Evolutionary conservation across 2,329 filamentous ascomycete genomes (phyloP).

Genomic region (Dryadomyces sulphureus): DNA sequence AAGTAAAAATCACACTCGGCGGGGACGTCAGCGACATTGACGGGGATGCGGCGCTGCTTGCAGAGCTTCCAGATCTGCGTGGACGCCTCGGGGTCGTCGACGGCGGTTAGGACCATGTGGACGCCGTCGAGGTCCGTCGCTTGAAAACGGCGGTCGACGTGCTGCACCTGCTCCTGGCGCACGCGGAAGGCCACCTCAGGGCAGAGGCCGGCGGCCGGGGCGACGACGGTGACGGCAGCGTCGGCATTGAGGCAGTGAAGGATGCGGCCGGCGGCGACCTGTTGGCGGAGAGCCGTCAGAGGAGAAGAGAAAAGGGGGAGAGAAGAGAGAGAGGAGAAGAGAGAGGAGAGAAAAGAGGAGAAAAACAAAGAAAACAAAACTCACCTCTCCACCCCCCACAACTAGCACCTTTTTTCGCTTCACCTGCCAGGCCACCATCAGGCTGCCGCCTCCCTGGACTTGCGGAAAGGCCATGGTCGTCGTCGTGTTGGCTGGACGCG

Average conservation of each 20-base stretch:
- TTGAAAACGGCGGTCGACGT: slow-evolving; percentile 72
- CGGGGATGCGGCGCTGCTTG: slow-evolving; percentile 68
- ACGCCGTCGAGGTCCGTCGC: slow-evolving; percentile 68
- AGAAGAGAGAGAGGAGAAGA: neutral
- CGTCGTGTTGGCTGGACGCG: neutral
- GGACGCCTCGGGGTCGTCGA: slow-evolving; percentile 88
- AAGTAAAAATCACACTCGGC: slow-evolving; percentile 99
- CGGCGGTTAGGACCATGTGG: slow-evolving; percentile 82
- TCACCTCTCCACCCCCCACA: slow-evolving; percentile 85
- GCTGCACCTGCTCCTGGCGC: slow-evolving; percentile 56
- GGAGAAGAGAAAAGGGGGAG: slow-evolving; percentile 1
- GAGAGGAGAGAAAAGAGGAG: neutral
- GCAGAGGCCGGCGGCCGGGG: slow-evolving; percentile 66
- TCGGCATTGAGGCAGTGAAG: slow-evolving; percentile 91
- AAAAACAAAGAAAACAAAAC: slow-evolving; percentile 13
- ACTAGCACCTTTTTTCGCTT: slow-evolving; percentile 81
- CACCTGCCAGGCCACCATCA: slow-evolving; percentile 94
- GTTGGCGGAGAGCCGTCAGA: slow-evolving; percentile 1
- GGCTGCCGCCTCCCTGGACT: slow-evolving; percentile 77
- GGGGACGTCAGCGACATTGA: slow-evolving; percentile 94
- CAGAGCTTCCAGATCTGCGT: slow-evolving; percentile 86
- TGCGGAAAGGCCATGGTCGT: slow-evolving; percentile 43
- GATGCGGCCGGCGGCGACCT: slow-evolving; percentile 94
- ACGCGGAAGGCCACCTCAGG: slow-evolving; percentile 78
- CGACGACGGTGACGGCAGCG: slow-evolving; percentile 75